Conservation (phyloP, 139 green algal species). For the Diplosphaera chodatii region DNA sequence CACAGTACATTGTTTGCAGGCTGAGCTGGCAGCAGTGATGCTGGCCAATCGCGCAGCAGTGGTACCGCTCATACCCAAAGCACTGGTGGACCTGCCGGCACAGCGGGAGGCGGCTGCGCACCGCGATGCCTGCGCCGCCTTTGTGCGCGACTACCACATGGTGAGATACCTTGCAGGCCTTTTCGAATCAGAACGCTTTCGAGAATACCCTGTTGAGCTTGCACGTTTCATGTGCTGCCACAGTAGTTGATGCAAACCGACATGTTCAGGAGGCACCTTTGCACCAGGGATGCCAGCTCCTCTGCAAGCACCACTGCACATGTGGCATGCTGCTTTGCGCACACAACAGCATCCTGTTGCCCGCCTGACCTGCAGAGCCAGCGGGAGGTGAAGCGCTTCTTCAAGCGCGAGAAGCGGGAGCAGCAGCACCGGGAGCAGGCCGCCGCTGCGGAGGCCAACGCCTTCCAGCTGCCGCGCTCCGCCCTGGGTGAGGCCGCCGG, state of each 20-base stretch:
- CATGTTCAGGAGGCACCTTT: too few species aligned
- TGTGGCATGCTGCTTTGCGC: too few species aligned
- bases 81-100: conserved; percentile 40
- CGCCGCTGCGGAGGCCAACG: too few species aligned
- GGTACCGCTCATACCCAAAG: background rate
- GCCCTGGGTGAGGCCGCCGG: conserved; percentile 16
- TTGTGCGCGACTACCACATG: conserved; percentile 48
- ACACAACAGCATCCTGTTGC: too few species aligned
- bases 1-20: too few species aligned
- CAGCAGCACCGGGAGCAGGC: conserved; percentile 34
- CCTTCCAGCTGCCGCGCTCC: conserved; percentile 12
- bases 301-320: too few species aligned
- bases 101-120: conserved; percentile 29
- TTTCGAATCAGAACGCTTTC: too few species aligned
- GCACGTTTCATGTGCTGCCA: too few species aligned
- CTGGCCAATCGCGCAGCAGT: conserved; percentile 46
- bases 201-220: too few species aligned
- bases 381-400: conserved; percentile 55
- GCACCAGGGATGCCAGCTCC: too few species aligned
- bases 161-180: conserved; percentile 14
- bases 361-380: conserved; percentile 24
- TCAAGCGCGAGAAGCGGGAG: conserved; percentile 61
- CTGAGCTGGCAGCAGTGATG: conserved; percentile 41
- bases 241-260: too few species aligned
- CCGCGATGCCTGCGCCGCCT: conserved; percentile 26